Percentiles rank a stretch among this genome's conserved stretches.
phyloP scores from a whole-genome alignment of 73 alveolate genomes.

The Paramecium octaurelia region DNA sequence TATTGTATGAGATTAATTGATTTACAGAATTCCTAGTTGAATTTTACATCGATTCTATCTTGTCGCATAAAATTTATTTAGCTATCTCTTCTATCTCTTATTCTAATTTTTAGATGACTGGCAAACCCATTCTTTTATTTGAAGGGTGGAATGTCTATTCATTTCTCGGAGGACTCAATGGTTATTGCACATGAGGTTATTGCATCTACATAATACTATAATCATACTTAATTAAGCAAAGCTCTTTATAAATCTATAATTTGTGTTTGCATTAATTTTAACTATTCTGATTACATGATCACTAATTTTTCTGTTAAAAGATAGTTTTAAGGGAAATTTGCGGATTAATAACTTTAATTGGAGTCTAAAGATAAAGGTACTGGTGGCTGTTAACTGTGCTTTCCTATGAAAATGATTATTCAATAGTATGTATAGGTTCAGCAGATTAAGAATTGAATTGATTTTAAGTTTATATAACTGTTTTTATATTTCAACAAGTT shows the following conservation, averaged over 20 bases:
- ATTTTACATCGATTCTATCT: not conserved
- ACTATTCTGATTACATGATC: constrained; percentile 11
- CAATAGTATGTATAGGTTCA: not conserved
- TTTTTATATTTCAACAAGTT: too few species aligned
- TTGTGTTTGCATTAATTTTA: constrained; percentile 20
- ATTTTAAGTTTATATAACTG: too few species aligned
- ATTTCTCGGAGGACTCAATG: constrained; percentile 25
- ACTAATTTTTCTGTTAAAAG: constrained; percentile 14
- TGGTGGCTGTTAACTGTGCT: constrained; percentile 8
- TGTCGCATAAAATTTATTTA: not conserved
- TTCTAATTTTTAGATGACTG: not conserved
- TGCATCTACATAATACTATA: not conserved
- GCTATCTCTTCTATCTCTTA: constrained; percentile 2
- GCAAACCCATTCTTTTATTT: not conserved
- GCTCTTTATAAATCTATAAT: constrained; percentile 36
- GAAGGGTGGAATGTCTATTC: not conserved
- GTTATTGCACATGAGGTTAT: not conserved
- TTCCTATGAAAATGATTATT: constrained; percentile 20
- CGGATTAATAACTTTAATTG: not conserved
- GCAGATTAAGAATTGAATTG: too few species aligned
- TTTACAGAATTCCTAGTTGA: constrained; percentile 2
- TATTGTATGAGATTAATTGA: not conserved
- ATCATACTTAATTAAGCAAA: not conserved
- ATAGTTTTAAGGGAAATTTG: not conserved
- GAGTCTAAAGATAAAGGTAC: not conserved